phyloP scores from a whole-genome alignment of 2,329 filamentous ascomycete species.

The Arthrobotrys pseudoclavata region DNA sequence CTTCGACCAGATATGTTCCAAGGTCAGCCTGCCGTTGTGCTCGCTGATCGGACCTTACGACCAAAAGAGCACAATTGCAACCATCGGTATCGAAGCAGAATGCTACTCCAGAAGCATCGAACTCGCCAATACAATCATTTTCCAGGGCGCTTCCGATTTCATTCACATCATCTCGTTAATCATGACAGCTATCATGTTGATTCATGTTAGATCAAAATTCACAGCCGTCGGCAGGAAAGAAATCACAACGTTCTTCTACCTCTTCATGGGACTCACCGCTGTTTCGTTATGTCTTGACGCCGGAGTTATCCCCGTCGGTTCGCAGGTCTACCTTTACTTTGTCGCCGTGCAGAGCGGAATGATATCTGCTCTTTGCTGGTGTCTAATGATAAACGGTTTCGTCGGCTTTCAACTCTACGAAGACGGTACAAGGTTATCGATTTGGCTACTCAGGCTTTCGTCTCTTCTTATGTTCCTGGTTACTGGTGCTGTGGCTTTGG shows the following conservation, averaged over 20 bases:
- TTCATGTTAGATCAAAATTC: constrained; percentile 97
- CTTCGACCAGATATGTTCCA: constrained; percentile 87
- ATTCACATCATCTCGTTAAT: constrained; percentile 90
- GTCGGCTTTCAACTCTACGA: constrained; percentile 99
- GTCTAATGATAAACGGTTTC: constrained; percentile 94
- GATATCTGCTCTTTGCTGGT: constrained; percentile 86
- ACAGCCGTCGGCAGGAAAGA: constrained; percentile 87
- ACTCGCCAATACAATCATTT: constrained; percentile 97
- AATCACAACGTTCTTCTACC: constrained; percentile 93
- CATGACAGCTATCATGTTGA: constrained; percentile 97
- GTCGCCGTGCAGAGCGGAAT: constrained; percentile 88
- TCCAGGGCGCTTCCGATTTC: constrained; percentile 89
- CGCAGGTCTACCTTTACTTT: constrained; percentile 87
- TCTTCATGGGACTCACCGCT: constrained; percentile 91
- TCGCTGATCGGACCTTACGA: constrained; percentile 78
- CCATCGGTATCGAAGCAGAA: constrained; percentile 82
- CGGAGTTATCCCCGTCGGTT: constrained; percentile 88
- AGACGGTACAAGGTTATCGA: constrained; percentile 90
- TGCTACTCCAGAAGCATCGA: constrained; percentile 97
- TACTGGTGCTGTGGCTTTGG: constrained; percentile 85
- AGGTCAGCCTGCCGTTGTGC: constrained; percentile 88
- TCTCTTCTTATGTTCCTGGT: constrained; percentile 87
- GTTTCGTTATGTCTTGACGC: constrained; percentile 91
- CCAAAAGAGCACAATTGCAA: constrained; percentile 69
- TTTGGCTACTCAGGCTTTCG: constrained; percentile 88